phyloP scores from a whole-genome alignment of 1,139 yeast genomes.

The Candida glucosophila region DNA sequence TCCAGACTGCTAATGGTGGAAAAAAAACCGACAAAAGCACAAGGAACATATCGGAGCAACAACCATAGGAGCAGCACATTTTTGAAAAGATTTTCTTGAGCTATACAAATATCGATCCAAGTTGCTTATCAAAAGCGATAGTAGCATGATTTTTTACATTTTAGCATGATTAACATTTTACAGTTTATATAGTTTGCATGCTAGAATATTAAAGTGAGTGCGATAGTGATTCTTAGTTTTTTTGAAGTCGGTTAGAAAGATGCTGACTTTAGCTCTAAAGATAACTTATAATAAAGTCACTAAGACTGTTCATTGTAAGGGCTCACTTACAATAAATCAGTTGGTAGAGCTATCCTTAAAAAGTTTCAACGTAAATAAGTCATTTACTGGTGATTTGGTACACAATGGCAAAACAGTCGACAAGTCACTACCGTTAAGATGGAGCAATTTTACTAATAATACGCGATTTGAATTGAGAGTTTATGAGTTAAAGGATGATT shows the following conservation, averaged over 20 bases:
- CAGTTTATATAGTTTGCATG: too few relatives aligned
- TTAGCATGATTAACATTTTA: too few relatives aligned
- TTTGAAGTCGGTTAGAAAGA: conserved; percentile 3
- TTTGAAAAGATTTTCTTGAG: neutral
- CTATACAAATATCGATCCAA: neutral
- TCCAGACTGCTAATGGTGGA: conserved; percentile 69
- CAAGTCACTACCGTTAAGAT: conserved; percentile 22
- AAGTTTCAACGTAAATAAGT: conserved; percentile 17
- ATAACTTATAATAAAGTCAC: conserved; percentile 12
- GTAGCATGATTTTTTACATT: neutral
- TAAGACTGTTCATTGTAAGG: conserved; percentile 18
- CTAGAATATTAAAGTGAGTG: too few relatives aligned
- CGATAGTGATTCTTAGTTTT: neutral
- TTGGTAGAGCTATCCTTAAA: conserved; percentile 16
- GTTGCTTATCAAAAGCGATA: neutral
- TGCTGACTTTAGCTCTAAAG: conserved; percentile 18
- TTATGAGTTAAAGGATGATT: conserved; percentile 7
- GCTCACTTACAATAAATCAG: conserved; percentile 21
- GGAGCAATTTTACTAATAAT: conserved; percentile 25
- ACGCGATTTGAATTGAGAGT: conserved; percentile 18
- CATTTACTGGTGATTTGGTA: conserved; percentile 15
- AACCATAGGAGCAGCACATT: conserved; percentile 12
- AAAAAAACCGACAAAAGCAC: conserved; percentile 52
- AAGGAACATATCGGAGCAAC: conserved; percentile 43
- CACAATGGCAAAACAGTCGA: conserved; percentile 26